Conservation (phyloP, 495 filamentous ascomycete genomes). For the Penicillium pulvis region DNA sequence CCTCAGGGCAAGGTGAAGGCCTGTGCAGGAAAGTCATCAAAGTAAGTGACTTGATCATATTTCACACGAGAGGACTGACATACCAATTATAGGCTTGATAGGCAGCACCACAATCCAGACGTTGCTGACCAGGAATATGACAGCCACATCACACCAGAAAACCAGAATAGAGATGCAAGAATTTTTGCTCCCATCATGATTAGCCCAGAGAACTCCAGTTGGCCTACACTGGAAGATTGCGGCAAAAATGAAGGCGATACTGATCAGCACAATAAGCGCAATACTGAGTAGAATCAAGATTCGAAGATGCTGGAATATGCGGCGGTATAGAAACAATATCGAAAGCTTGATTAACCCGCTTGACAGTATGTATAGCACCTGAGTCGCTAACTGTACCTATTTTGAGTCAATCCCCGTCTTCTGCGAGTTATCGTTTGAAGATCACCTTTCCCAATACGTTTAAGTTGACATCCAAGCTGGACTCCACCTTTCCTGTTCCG, state of each 20-base stretch:
- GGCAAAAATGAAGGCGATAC: conserved; percentile 1
- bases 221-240: conserved; percentile 11
- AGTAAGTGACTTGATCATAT: too few relatives aligned
- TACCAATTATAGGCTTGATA: conserved; percentile 6
- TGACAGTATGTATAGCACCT: conserved; percentile 3
- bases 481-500: too few relatives aligned
- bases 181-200: neutral
- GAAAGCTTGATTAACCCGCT: conserved; percentile 8
- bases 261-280: neutral
- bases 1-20: neutral
- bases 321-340: conserved; percentile 6
- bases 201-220: neutral
- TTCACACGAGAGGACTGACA: too few relatives aligned
- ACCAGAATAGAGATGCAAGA: conserved; percentile 7
- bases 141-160: conserved; percentile 11
- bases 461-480: too few relatives aligned
- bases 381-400: conserved; percentile 6
- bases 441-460: neutral
- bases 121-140: conserved; percentile 5
- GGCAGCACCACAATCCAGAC: conserved; percentile 3
- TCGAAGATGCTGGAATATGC: conserved; percentile 4
- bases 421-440: neutral
- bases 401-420: neutral
- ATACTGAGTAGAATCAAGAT: neutral
- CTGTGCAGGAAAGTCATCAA: neutral